Evolutionary conservation across 345 rosid species (phyloP), one percentile per base, ranked within the genome.

Genomic region (Euphorbia tirucalli): DNA sequence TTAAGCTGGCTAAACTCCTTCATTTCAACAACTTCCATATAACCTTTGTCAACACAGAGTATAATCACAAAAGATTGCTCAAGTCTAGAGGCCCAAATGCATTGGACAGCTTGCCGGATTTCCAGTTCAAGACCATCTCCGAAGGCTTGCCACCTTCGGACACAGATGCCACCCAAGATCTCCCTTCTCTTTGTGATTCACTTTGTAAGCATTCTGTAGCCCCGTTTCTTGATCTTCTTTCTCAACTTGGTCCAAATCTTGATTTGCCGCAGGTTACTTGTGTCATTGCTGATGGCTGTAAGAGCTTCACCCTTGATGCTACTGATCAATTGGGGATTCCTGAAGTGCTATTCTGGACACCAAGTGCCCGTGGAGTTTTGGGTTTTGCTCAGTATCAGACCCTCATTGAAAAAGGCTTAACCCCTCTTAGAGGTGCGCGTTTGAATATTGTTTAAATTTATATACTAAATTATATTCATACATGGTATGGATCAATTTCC

Each of bases 11-110:
- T 25, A 84, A 87, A 58, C 66, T 87, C 39, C 88, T 87, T 11
- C 84, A 87, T 56, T 77, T 56, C 63, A 43, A 67, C 14, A 83
- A 86, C 59, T 85, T 83, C 65, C 84, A 83, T 59, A 66, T 87
- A 71, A 84, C 90, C 71, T 86, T 86, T 13, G 88, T 86, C 37
- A 82, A 86, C 77, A 68, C 85, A 5, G 85, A 84, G 66, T 86
- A 66, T 69, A 86, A 84, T 60, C 78, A 75, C 61, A 61, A 41
- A 41, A 80, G 83, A 61, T 44, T 82, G 14, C 71, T 79, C 61
- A 61, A 54, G 0, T 79, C 83, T 3, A 21, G 67, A 61, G 83
- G 80, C 10, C 49, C 39, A 4, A 16, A 54, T 54, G 39, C 69
- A 5, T 74, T 79, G 0, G 16, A 49, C 0, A 73, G 80, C 6